Evolutionary conservation across 768 basidiomycete species (phyloP).

Genomic region (Gymnopilus junonius): DNA sequence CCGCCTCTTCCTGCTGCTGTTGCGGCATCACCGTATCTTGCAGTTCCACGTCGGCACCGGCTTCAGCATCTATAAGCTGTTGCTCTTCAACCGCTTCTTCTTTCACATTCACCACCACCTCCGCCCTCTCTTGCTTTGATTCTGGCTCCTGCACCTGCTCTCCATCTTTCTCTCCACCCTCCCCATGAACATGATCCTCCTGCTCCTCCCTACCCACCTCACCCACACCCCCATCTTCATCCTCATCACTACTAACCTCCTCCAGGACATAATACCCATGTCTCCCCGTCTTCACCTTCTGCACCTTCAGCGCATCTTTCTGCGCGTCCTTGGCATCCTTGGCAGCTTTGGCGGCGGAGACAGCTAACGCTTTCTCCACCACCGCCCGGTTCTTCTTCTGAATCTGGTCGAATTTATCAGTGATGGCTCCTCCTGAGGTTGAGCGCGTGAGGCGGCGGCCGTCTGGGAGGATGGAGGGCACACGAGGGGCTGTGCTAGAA

Average conservation of each 20-base stretch:
- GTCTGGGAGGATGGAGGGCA: constrained; percentile 36
- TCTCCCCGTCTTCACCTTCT: constrained; percentile 25
- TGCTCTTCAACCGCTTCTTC: background rate
- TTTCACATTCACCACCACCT: background rate
- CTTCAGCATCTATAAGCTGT: background rate
- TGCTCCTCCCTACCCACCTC: background rate
- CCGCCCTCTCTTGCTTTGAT: too few relatives aligned
- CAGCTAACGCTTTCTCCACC: constrained; percentile 4
- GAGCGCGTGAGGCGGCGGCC: constrained; percentile 9
- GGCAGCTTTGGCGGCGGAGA: too few relatives aligned
- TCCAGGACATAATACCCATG: constrained; percentile 31
- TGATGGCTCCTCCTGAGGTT: background rate
- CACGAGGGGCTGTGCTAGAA: background rate
- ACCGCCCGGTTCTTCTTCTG: constrained; percentile 63
- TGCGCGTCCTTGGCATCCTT: too few relatives aligned
- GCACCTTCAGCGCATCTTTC: constrained; percentile 12
- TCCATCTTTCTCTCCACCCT: constrained; percentile 16
- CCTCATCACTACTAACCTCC: constrained; percentile 28
- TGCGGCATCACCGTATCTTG: background rate
- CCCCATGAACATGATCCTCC: too few relatives aligned
- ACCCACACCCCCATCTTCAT: constrained; percentile 9
- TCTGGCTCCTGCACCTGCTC: constrained; percentile 7
- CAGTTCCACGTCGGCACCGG: background rate
- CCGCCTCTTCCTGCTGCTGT: background rate
- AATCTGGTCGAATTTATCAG: constrained; percentile 46